Evolutionary conservation across 768 basidiomycete genomes (phyloP).

Genomic region (Tulasnella sp.): DNA sequence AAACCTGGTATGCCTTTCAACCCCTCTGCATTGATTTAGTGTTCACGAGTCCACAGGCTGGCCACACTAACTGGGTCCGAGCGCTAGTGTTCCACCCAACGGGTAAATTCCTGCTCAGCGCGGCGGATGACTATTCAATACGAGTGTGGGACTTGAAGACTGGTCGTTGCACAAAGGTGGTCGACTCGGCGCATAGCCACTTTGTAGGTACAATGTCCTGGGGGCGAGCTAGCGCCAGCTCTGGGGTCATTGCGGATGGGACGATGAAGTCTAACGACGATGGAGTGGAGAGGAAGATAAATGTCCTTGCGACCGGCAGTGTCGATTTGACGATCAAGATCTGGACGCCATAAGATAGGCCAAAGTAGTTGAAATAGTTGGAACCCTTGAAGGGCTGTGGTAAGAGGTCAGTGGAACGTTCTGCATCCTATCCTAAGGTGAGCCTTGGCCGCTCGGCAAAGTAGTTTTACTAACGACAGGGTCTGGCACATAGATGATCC

Average conservation of each 20-base stretch:
- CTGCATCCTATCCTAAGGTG: too few species aligned
- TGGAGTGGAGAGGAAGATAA: conserved; percentile 28
- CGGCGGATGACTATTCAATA: conserved; percentile 84
- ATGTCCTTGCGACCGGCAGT: conserved; percentile 37
- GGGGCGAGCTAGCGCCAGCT: conserved; percentile 40
- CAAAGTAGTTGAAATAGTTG: too few species aligned
- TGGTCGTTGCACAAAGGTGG: conserved; percentile 72
- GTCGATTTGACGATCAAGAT: conserved; percentile 35
- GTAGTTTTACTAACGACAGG: not conserved
- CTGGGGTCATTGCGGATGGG: conserved; percentile 14
- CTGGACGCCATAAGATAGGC: conserved; percentile 18
- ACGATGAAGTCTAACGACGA: conserved; percentile 17
- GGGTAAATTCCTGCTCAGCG: conserved; percentile 82
- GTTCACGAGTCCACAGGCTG: conserved; percentile 33
- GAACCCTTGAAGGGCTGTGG: too few species aligned
- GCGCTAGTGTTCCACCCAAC: conserved; percentile 80
- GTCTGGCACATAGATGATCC: not conserved
- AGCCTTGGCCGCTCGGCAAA: too few species aligned
- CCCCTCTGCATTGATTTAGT: not conserved
- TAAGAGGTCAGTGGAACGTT: too few species aligned
- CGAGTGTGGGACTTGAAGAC: conserved; percentile 81
- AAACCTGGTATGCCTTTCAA: conserved; percentile 43
- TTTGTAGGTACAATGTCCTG: conserved; percentile 74
- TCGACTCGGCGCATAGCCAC: conserved; percentile 72
- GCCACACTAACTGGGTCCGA: conserved; percentile 86